Evolutionary conservation across 495 filamentous ascomycete genomes (phyloP).

Genomic region (Xanthoparmelia taractica): DNA sequence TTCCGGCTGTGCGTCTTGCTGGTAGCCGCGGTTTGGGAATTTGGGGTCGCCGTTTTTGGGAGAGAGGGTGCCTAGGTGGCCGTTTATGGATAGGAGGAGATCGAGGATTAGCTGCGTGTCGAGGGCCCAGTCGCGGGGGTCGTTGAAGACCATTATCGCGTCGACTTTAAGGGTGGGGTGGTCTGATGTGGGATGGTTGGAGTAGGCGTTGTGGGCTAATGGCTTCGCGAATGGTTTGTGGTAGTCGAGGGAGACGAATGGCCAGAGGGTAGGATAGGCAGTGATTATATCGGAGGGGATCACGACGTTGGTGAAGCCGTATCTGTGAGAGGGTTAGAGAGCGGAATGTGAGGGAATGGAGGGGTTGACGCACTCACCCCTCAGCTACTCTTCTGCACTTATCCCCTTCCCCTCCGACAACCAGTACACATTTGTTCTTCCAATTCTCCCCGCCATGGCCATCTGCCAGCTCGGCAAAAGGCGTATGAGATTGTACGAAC

Average conservation of each 20-base stretch:
- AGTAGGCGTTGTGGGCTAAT: conserved; percentile 27
- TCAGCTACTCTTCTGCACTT: conserved; percentile 70
- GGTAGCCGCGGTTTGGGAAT: conserved; percentile 66
- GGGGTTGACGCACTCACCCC: conserved; percentile 28
- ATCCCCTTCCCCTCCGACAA: conserved; percentile 73
- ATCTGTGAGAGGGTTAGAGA: conserved; percentile 35
- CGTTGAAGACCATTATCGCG: conserved; percentile 83
- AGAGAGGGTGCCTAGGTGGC: conserved; percentile 71
- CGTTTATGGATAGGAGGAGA: conserved; percentile 63
- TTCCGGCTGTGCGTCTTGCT: conserved; percentile 67
- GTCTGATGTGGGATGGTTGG: conserved; percentile 26
- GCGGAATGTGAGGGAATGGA: background rate
- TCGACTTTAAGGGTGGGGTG: conserved; percentile 56
- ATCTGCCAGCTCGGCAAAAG: conserved; percentile 53
- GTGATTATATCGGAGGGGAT: conserved; percentile 77
- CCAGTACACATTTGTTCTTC: conserved; percentile 63
- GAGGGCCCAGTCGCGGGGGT: conserved; percentile 90
- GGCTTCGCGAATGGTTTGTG: conserved; percentile 57
- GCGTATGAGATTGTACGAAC: conserved; percentile 81
- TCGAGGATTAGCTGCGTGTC: conserved; percentile 77
- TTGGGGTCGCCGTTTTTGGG: conserved; percentile 44
- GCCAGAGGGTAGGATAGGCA: conserved; percentile 68
- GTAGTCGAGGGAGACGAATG: conserved; percentile 59
- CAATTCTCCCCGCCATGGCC: conserved; percentile 23
- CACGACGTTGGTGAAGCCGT: conserved; percentile 79